Conservation (phyloP, 148 eudicot genomes). For the Persicaria maculosa region DNA sequence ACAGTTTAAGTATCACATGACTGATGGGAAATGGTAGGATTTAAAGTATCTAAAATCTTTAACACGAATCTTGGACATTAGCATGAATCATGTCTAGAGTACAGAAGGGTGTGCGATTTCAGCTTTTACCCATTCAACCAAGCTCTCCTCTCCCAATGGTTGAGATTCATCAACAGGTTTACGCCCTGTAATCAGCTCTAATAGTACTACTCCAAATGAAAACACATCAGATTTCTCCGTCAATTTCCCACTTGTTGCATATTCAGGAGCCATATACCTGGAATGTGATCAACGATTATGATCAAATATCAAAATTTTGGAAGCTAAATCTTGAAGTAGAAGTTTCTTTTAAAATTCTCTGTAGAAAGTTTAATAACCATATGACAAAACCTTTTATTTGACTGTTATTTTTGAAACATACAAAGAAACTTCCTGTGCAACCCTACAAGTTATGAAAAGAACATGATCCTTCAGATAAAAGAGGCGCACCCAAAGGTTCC, state of each 20-base stretch:
- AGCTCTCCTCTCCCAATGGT: constrained; percentile 91
- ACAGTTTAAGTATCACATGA: too few species aligned
- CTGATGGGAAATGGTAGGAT: too few species aligned
- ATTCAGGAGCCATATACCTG: constrained; percentile 99
- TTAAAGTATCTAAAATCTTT: too few species aligned
- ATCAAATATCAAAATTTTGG: neutral
- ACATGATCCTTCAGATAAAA: neutral
- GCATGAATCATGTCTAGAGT: neutral
- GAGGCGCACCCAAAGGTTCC: constrained; percentile 42
- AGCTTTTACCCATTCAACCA: constrained; percentile 92
- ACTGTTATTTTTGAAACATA: neutral
- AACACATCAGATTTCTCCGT: constrained; percentile 97
- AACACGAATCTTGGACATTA: neutral
- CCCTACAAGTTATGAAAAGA: neutral
- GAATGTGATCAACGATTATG: constrained; percentile 1
- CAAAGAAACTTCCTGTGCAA: neutral
- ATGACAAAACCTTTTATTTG: too few species aligned
- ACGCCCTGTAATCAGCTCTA: constrained; percentile 89
- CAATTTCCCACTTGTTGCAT: constrained; percentile 88
- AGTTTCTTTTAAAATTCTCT: too few species aligned
- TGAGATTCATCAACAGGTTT: constrained; percentile 82
- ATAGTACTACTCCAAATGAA: constrained; percentile 89
- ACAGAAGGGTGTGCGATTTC: neutral
- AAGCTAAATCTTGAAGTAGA: too few species aligned
- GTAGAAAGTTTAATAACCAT: too few species aligned